phyloP scores from a whole-genome alignment of 73 alveolate genomes.

The Blepharisma stoltei region DNA sequence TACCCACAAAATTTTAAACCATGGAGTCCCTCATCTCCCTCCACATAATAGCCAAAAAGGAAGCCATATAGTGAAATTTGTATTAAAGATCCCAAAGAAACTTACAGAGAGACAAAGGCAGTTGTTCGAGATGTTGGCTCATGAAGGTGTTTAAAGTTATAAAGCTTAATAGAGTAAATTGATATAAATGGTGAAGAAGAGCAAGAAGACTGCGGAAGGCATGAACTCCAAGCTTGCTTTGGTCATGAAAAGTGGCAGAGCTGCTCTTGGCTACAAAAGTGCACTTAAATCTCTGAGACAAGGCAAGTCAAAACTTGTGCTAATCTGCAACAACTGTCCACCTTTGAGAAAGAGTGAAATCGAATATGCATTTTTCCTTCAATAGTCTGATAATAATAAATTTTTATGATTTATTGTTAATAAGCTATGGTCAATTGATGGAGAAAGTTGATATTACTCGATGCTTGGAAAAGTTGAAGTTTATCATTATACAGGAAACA shows the following conservation, averaged over 20 bases:
- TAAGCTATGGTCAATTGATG: no score
- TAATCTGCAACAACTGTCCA: constrained; percentile 94
- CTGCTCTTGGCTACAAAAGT: constrained; percentile 89
- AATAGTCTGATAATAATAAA: no score
- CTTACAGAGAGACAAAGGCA: constrained; percentile 31
- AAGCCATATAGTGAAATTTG: constrained; percentile 45
- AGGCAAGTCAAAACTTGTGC: constrained; percentile 81
- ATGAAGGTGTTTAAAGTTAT: constrained; percentile 12
- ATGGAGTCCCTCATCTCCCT: constrained; percentile 58
- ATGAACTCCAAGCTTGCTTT: constrained; percentile 89
- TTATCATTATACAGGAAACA: constrained; percentile 87
- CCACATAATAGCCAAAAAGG: constrained; percentile 58
- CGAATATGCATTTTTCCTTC: no score
- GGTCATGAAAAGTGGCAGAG: constrained; percentile 95
- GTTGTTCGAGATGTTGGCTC: not conserved
- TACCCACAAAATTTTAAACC: constrained; percentile 50
- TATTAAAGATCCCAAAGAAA: constrained; percentile 52
- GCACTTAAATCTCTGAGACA: constrained; percentile 91
- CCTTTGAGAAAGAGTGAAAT: constrained; percentile 92
- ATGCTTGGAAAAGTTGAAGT: constrained; percentile 74
- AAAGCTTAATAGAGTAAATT: no score
- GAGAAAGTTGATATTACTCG: no score
- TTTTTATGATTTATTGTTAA: no score
- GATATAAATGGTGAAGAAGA: constrained; percentile 55
- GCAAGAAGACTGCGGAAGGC: constrained; percentile 69